phyloP scores from a whole-genome alignment of 2,329 filamentous ascomycete genomes.

The Paecilomyces niveus region DNA sequence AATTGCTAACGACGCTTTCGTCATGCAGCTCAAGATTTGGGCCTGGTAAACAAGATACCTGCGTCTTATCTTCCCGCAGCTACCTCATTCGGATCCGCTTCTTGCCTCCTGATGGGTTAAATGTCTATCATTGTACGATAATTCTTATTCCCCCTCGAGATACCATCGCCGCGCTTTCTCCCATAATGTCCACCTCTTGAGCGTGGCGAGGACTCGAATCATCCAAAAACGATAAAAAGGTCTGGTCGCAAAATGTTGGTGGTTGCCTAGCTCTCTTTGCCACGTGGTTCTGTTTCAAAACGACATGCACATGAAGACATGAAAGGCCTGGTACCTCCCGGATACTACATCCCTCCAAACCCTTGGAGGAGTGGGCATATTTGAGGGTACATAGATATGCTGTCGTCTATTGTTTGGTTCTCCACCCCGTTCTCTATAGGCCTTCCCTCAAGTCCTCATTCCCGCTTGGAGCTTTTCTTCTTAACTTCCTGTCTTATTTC shows the following conservation, averaged over 20 bases:
- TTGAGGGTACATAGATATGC: not conserved
- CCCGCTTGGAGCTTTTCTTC: conserved; percentile 19
- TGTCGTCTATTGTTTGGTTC: conserved; percentile 12
- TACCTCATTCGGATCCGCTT: conserved; percentile 27
- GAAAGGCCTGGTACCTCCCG: conserved; percentile 4
- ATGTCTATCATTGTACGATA: conserved; percentile 39
- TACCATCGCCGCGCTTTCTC: conserved; percentile 15
- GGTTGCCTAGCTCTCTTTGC: conserved; percentile 1
- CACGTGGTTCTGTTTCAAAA: conserved; percentile 4
- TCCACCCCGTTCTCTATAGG: conserved; percentile 17
- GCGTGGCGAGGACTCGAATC: conserved; percentile 10
- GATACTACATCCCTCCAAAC: not conserved
- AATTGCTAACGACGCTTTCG: not conserved
- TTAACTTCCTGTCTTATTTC: conserved; percentile 27
- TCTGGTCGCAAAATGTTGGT: conserved; percentile 2
- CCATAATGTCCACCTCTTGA: conserved; percentile 22
- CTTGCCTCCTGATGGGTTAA: conserved; percentile 24
- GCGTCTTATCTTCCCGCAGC: conserved; percentile 27
- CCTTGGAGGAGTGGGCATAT: conserved; percentile 5
- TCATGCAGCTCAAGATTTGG: conserved; percentile 73
- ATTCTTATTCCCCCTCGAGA: conserved; percentile 29
- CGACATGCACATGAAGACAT: conserved; percentile 7
- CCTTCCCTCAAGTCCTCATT: conserved; percentile 5
- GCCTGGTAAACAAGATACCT: conserved; percentile 56
- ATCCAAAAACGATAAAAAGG: conserved; percentile 3